These are phyloP conservation scores for Hippophae gyantsensis DNA, from an alignment of 306 rosid species.

Conservation along the genomic window DNA sequence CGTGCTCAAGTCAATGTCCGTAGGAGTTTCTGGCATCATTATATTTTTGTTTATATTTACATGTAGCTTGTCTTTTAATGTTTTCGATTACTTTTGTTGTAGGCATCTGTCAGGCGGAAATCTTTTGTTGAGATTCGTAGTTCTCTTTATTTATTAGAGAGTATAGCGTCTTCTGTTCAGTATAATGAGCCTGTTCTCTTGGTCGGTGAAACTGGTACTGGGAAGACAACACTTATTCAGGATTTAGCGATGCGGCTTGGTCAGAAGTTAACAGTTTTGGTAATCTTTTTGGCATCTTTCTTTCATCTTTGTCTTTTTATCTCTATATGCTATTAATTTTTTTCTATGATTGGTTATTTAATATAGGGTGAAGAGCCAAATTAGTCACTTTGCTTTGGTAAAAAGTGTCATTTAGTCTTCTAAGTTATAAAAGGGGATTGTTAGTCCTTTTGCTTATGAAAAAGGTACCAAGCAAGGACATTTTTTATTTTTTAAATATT, in stretches of 20 bases:
- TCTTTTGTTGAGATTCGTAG: slow-evolving; percentile 70
- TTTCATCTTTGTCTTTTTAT: background rate
- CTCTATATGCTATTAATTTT: background rate
- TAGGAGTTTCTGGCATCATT: slow-evolving; percentile 15
- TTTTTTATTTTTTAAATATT: too few species aligned
- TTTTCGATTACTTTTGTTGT: slow-evolving; percentile 32
- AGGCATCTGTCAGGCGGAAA: slow-evolving; percentile 30
- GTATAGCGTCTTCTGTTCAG: slow-evolving; percentile 73
- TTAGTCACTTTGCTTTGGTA: too few species aligned
- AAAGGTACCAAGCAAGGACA: too few species aligned
- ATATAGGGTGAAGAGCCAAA: too few species aligned
- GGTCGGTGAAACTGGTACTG: slow-evolving; percentile 99
- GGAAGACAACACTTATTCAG: slow-evolving; percentile 94
- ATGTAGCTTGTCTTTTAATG: slow-evolving; percentile 14
- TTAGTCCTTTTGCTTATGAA: too few species aligned
- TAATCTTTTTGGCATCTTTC: slow-evolving; percentile 26
- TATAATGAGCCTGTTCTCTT: slow-evolving; percentile 84
- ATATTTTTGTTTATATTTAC: background rate
- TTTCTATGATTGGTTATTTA: background rate
- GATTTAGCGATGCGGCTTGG: slow-evolving; percentile 76
- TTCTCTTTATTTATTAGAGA: slow-evolving; percentile 69
- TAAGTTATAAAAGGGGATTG: too few species aligned
- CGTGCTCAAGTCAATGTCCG: slow-evolving; percentile 43
- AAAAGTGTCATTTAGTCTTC: too few species aligned
- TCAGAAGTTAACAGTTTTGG: slow-evolving; percentile 85